A percentile compares a stretch with the other conserved stretches of the same genome.
Evolutionary conservation across 176 grass and related monocot species (phyloP).

Genomic region (Stipa capillata): DNA sequence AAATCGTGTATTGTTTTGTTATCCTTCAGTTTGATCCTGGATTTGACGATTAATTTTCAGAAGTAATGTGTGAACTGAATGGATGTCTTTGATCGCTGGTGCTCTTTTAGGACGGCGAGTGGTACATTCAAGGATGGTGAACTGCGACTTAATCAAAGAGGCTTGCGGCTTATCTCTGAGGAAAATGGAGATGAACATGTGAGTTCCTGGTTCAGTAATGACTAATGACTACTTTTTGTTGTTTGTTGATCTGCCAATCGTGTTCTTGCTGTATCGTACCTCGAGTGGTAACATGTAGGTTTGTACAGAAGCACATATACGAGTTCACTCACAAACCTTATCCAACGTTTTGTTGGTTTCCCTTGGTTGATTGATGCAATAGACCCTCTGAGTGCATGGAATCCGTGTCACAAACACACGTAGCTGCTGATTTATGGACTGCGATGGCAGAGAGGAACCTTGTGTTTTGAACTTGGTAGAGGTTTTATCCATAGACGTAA

Average conservation of each 20-base stretch:
- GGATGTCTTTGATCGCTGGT: not conserved
- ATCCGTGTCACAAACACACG: not conserved
- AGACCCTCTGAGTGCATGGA: not conserved
- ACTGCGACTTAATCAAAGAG: slow-evolving; percentile 73
- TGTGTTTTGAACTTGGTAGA: not conserved
- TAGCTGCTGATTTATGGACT: not conserved
- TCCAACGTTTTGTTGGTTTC: not conserved
- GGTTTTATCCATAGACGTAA: not conserved
- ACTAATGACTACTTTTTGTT: not conserved
- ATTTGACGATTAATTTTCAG: not conserved
- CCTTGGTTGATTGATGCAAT: not conserved
- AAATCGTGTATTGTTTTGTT: not conserved
- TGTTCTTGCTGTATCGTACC: not conserved
- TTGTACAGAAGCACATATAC: not conserved
- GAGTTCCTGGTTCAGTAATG: slow-evolving; percentile 6
- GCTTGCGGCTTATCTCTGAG: slow-evolving; percentile 54
- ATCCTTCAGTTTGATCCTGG: not conserved
- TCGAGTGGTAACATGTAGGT: not conserved
- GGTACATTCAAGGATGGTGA: slow-evolving; percentile 95
- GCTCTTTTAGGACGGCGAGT: slow-evolving; percentile 70
- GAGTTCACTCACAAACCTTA: not conserved
- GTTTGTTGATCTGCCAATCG: not conserved
- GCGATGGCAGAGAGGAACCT: not conserved
- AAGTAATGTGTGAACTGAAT: not conserved
- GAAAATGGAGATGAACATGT: slow-evolving; percentile 44